phyloP scores from a whole-genome alignment of 192 early-diverging fungal genomes.

The Obelidium mucronatum region DNA sequence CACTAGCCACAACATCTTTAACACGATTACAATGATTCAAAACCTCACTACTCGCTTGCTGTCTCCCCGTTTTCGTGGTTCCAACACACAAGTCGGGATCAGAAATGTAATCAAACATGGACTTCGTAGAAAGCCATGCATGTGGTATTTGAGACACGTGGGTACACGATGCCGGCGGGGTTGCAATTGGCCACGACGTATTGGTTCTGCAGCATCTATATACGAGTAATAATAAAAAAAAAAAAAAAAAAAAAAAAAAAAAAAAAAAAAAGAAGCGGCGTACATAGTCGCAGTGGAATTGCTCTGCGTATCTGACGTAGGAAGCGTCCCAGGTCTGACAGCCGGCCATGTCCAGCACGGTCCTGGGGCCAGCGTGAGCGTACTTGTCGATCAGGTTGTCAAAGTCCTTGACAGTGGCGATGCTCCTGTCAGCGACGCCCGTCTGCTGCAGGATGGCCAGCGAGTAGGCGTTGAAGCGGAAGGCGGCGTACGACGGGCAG shows the following conservation, averaged over 20 bases:
- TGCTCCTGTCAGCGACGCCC: neutral
- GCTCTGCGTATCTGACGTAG: conserved; percentile 10
- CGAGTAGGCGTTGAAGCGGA: conserved; percentile 17
- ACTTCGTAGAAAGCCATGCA: conserved; percentile 18
- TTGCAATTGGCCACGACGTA: neutral
- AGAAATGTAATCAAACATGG: conserved; percentile 15
- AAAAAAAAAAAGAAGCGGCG: neutral
- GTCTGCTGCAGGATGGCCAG: neutral
- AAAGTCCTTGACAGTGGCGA: neutral
- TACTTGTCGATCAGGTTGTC: neutral
- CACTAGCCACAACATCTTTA: neutral
- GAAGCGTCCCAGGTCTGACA: conserved; percentile 17
- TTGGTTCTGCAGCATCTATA: neutral
- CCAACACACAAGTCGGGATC: neutral
- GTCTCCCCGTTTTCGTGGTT: neutral
- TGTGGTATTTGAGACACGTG: conserved; percentile 15
- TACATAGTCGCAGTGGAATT: conserved; percentile 32
- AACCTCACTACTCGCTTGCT: neutral
- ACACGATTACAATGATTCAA: neutral
- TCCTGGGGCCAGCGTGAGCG: neutral
- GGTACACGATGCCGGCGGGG: neutral
- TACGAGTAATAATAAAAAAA: conserved; percentile 8
- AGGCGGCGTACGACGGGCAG: conserved; percentile 20
- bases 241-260: neutral
- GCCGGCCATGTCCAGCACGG: neutral